phyloP scores from a whole-genome alignment of 345 rosid species.

The Citrus hindsii region DNA sequence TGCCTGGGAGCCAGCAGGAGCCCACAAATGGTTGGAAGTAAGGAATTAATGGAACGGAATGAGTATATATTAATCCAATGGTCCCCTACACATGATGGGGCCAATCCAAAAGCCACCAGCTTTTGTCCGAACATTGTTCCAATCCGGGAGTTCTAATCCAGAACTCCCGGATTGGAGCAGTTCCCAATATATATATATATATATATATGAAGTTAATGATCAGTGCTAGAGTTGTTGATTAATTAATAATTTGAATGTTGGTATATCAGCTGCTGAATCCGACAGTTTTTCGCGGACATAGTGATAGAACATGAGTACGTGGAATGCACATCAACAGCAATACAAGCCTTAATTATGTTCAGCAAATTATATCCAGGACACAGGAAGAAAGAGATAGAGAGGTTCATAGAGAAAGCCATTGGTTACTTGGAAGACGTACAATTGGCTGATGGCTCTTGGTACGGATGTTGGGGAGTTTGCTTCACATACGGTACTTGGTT shows the following conservation, averaged over 20 bases:
- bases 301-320: constrained; percentile 45
- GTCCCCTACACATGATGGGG: no score
- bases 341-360: constrained; percentile 37
- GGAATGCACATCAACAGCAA: constrained; percentile 54
- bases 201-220: no score
- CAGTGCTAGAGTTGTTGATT: no score
- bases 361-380: constrained; percentile 42
- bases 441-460: constrained; percentile 49
- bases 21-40: constrained; percentile 23
- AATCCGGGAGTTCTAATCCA: rapidly evolving
- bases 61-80: no score
- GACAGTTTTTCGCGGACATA: constrained; percentile 35
- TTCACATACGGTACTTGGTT: constrained; percentile 50
- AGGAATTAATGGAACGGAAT: neutral
- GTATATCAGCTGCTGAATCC: constrained; percentile 39
- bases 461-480: constrained; percentile 54
- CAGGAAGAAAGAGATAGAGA: constrained; percentile 40
- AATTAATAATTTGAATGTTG: no score
- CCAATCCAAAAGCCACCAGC: no score
- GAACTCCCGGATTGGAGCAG: no score
- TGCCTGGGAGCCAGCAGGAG: constrained; percentile 47
- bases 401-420: constrained; percentile 30
- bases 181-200: no score
- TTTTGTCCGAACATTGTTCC: no score
- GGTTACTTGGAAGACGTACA: constrained; percentile 35